These are phyloP conservation scores for Xylariaceae sp. DNA, from an alignment of 2,329 filamentous ascomycete genomes.

Conservation along the genomic window DNA sequence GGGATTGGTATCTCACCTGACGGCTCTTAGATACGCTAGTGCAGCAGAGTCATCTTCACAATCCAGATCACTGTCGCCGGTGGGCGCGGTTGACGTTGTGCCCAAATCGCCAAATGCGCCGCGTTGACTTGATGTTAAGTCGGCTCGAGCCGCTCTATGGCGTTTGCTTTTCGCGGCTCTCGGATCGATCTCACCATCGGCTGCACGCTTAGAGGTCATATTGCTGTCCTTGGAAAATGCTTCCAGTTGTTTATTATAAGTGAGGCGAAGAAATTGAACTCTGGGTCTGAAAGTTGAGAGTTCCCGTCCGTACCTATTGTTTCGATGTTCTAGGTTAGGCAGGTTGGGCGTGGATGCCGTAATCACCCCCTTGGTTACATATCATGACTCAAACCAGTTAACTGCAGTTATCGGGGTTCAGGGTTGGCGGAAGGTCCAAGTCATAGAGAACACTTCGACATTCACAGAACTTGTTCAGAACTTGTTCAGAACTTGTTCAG, in stretches of 20 bases:
- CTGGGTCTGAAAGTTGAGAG: not conserved
- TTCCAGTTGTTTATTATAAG: not conserved
- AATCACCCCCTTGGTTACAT: no score
- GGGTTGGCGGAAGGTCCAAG: no score
- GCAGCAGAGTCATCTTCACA: conserved; percentile 54
- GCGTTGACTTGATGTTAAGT: conserved; percentile 52
- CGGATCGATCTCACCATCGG: conserved; percentile 18
- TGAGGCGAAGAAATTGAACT: not conserved
- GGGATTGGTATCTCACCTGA: conserved; percentile 44
- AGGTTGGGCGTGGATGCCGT: not conserved
- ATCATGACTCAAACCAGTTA: no score
- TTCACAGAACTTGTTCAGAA: no score
- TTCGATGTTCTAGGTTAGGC: not conserved
- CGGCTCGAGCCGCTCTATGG: conserved; percentile 27
- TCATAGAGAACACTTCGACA: no score
- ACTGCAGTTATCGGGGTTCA: no score
- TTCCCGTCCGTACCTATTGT: not conserved
- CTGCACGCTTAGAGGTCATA: conserved; percentile 27
- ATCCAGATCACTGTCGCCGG: conserved; percentile 42
- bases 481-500: no score
- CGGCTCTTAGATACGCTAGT: conserved; percentile 53
- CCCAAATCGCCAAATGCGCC: conserved; percentile 55
- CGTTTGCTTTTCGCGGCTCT: conserved; percentile 22
- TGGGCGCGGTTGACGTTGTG: conserved; percentile 29
- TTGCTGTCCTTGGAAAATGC: not conserved